These are phyloP conservation scores for Chlamydomonas reinhardtii DNA, from an alignment of 163 green algal species.

Conservation along the genomic window DNA sequence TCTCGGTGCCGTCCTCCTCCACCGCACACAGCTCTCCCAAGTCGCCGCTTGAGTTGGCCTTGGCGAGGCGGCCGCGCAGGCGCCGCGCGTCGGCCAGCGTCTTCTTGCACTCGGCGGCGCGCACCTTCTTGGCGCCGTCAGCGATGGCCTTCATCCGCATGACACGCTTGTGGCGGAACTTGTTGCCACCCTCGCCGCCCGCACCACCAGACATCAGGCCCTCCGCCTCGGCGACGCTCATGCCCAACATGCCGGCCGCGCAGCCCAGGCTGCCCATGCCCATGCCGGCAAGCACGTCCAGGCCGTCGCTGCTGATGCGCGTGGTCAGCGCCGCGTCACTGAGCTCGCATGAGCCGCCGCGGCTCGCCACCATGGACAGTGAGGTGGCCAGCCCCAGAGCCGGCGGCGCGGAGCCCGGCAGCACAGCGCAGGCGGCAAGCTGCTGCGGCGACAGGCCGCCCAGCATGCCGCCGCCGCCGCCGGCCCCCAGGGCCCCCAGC, in stretches of 20 bases:
- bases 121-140: conserved; percentile 56
- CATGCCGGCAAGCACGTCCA: not conserved
- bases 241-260: not conserved
- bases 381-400: conserved; percentile 21
- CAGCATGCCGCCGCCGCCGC: too few relatives aligned
- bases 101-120: conserved; percentile 64
- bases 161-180: conserved; percentile 46
- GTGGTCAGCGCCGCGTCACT: conserved; percentile 6
- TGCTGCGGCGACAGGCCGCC: conserved; percentile 10
- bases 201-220: not conserved
- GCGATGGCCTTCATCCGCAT: conserved; percentile 36
- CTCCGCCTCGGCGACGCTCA: not conserved
- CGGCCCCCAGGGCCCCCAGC: not conserved
- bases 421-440: conserved; percentile 3
- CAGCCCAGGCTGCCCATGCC: not conserved
- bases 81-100: not conserved
- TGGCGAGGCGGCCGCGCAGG: not conserved
- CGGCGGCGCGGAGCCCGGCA: conserved; percentile 21
- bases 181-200: too few relatives aligned
- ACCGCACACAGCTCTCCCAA: not conserved
- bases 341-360: conserved; percentile 35
- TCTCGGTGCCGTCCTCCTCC: too few relatives aligned
- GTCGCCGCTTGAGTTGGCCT: conserved; percentile 18
- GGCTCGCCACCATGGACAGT: not conserved
- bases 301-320: conserved; percentile 34